These are phyloP conservation scores for Fusarium heterosporum DNA, from an alignment of 2,329 filamentous ascomycete species.

Conservation along the genomic window DNA sequence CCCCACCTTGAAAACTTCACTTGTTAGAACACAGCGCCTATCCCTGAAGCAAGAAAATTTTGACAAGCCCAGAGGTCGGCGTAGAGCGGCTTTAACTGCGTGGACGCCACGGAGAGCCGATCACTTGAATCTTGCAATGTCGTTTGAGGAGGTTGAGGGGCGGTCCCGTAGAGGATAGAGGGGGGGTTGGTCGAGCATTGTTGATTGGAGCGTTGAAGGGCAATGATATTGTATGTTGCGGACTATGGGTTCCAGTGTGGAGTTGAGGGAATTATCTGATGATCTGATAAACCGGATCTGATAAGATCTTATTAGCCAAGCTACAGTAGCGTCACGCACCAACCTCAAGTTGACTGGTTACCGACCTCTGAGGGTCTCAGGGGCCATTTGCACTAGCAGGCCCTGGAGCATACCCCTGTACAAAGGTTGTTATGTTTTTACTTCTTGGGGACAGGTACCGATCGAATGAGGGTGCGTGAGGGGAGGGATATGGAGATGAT, in stretches of 20 bases:
- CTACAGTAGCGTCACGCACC: slow-evolving; percentile 38
- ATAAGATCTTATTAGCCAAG: slow-evolving; percentile 53
- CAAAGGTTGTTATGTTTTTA: slow-evolving; percentile 15
- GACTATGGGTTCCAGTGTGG: slow-evolving; percentile 44
- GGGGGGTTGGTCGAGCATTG: slow-evolving; percentile 5
- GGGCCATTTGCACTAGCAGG: slow-evolving; percentile 21
- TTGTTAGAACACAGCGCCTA: slow-evolving; percentile 26
- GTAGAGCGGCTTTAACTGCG: slow-evolving; percentile 29
- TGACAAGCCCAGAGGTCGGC: slow-evolving; percentile 19
- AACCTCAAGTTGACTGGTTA: slow-evolving; percentile 41
- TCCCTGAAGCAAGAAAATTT: slow-evolving; percentile 23
- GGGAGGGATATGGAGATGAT: slow-evolving; percentile 12
- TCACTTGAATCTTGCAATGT: slow-evolving; percentile 25
- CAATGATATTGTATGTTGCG: slow-evolving; percentile 12
- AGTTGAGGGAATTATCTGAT: slow-evolving; percentile 63
- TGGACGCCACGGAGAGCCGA: slow-evolving; percentile 33
- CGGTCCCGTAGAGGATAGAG: slow-evolving; percentile 21
- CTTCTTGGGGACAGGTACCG: slow-evolving; percentile 33
- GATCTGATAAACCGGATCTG: slow-evolving; percentile 65
- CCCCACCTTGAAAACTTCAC: slow-evolving; percentile 16
- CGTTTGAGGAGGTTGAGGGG: slow-evolving; percentile 31
- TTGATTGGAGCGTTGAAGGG: slow-evolving; percentile 34
- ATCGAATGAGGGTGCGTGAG: slow-evolving; percentile 16
- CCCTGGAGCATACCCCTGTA: slow-evolving; percentile 22
- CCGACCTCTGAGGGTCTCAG: slow-evolving; percentile 29